Conservation (phyloP, 345 rosid species). For the Murraya koenigii region DNA sequence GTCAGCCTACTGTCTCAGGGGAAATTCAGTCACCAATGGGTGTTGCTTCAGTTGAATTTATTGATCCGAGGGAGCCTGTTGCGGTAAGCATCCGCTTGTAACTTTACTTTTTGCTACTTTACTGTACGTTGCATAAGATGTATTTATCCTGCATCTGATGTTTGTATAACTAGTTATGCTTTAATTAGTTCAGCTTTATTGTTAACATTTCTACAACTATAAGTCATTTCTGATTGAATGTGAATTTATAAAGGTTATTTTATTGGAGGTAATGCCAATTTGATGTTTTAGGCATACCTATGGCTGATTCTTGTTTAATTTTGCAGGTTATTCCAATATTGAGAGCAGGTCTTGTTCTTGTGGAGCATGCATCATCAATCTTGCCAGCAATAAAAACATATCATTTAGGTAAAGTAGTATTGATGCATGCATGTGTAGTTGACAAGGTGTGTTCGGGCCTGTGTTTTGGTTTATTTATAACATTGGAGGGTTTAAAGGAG, state of each 20-base stretch:
- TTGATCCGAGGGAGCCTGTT: slow-evolving; percentile 90
- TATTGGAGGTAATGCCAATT: not conserved
- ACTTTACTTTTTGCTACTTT: not conserved
- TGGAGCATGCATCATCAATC: slow-evolving; percentile 79
- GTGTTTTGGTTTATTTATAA: not conserved
- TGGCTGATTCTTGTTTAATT: slow-evolving; percentile 13
- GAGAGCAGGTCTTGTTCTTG: slow-evolving; percentile 96
- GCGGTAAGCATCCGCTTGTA: slow-evolving; percentile 46
- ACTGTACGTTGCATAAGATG: not conserved
- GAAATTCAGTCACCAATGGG: slow-evolving; percentile 94
- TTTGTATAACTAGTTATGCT: not conserved
- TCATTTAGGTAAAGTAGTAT: slow-evolving; percentile 61
- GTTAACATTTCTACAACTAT: not conserved
- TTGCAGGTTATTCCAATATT: slow-evolving; percentile 81
- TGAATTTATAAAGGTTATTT: not conserved
- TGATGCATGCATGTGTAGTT: not conserved
- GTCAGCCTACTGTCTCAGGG: slow-evolving; percentile 75
- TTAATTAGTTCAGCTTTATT: not conserved
- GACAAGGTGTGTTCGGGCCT: not conserved
- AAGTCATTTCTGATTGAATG: not conserved
- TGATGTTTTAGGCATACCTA: slow-evolving; percentile 2
- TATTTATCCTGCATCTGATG: not conserved
- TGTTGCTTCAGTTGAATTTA: slow-evolving; percentile 83
- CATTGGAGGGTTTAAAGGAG: not conserved
- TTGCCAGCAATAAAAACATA: slow-evolving; percentile 81